Conservation (phyloP, 2,329 filamentous ascomycete genomes). For the Colletotrichum shisoi region DNA sequence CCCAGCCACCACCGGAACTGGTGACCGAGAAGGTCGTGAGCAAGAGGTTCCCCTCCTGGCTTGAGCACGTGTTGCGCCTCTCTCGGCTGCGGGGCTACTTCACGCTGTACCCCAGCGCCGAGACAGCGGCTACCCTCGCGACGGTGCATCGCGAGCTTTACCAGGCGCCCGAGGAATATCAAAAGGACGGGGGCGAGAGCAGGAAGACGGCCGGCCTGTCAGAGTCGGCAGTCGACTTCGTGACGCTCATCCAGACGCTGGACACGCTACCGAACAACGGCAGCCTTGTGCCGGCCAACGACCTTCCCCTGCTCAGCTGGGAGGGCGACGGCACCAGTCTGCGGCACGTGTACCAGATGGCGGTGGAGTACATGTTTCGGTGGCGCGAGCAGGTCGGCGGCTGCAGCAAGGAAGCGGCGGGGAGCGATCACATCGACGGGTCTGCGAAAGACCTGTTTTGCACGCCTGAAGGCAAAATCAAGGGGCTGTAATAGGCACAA, state of each 20-base stretch:
- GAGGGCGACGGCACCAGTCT: slow-evolving; percentile 61
- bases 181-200: slow-evolving; percentile 42
- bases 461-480: slow-evolving; percentile 28
- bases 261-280: slow-evolving; percentile 58
- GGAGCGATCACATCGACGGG: slow-evolving; percentile 45
- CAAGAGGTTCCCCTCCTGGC: slow-evolving; percentile 75
- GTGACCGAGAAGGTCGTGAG: slow-evolving; percentile 67
- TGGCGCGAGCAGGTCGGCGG: slow-evolving; percentile 74
- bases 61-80: slow-evolving; percentile 79
- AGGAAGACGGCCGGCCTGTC: slow-evolving; percentile 42
- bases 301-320: slow-evolving; percentile 70
- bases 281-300: slow-evolving; percentile 53
- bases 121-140: slow-evolving; percentile 64
- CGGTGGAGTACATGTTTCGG: slow-evolving; percentile 60
- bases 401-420: slow-evolving; percentile 57
- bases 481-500: slow-evolving; percentile 46
- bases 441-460: slow-evolving; percentile 73
- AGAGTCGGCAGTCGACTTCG: slow-evolving; percentile 41
- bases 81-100: slow-evolving; percentile 79
- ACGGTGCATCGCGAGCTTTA: slow-evolving; percentile 80
- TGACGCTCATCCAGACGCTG: slow-evolving; percentile 56
- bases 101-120: slow-evolving; percentile 77
- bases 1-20: slow-evolving; percentile 51
- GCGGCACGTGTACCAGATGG: slow-evolving; percentile 53
- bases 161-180: slow-evolving; percentile 74